A percentile compares a stretch with the other conserved stretches of the same genome.
Evolutionary conservation across 805 yeast species (phyloP).

Genomic region (Cyberlindnera euphorbiae): DNA sequence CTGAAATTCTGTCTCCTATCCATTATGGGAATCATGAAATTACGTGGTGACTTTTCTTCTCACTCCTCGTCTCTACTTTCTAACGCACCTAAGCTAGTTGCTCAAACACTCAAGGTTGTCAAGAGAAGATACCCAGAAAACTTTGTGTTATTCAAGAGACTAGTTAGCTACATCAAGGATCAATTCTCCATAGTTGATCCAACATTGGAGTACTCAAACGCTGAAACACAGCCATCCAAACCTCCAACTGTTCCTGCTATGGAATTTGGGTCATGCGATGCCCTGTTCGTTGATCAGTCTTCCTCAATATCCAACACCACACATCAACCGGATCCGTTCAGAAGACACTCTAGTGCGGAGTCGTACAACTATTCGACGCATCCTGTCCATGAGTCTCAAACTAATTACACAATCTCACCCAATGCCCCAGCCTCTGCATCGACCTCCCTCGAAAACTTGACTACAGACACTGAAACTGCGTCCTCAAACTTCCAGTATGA

Average conservation of each 20-base stretch:
- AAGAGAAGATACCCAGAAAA: conserved; percentile 26
- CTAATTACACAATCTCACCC: no score
- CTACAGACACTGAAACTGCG: no score
- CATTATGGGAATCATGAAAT: conserved; percentile 15
- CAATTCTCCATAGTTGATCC: conserved; percentile 8
- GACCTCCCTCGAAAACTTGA: no score
- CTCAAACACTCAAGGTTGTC: conserved; percentile 15
- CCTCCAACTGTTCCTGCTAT: no score
- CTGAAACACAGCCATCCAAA: no score
- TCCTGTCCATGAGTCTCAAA: no score
- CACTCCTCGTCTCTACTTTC: conserved; percentile 8
- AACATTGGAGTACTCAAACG: conserved; percentile 10
- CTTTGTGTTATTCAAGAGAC: conserved; percentile 20
- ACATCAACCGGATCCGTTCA: no score
- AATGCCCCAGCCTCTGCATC: no score
- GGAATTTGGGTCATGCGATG: no score
- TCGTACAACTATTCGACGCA: no score
- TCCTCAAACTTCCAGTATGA: no score
- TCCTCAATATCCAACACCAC: background rate
- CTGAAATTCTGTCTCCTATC: conserved; percentile 22
- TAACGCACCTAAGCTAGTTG: conserved; percentile 15
- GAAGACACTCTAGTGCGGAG: background rate
- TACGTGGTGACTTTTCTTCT: conserved; percentile 7
- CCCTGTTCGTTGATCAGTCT: no score
- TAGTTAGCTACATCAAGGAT: conserved; percentile 6